Base-by-base conservation (phyloP, 2,329 filamentous ascomycete species). In the Fusarium caatingaense region DNA sequence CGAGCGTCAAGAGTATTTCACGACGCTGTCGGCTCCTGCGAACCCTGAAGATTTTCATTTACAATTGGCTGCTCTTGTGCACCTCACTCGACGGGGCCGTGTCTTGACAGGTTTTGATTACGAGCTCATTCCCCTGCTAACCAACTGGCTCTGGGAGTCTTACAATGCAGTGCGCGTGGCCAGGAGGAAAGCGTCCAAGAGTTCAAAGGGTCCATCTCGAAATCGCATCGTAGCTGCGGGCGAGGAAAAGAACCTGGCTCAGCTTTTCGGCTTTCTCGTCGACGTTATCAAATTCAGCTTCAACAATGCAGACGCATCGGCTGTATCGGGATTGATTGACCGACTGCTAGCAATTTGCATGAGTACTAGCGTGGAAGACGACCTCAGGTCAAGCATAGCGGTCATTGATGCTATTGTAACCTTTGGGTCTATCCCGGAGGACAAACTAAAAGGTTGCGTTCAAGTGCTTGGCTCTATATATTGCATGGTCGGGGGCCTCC, bases 261-360 rank as follows among this genome's bases (percentile, higher is more conserved):
- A 87, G 49, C 79, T 93, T 4, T 93, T 93, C 74, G 79, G 82
- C 15, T 92, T 90, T 69, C 84, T 91, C 56, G 85, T 86, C 60
- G 88, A 92, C 66, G 84, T 93, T 56, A 88, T 92, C 80, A 93
- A 92, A 76, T 94, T 92, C 82, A 93, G 91, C 76, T 91, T 89
- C 77, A 91, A 90, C 70, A 85, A 89, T 32, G 88, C 91, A 25
- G 86, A 86, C 68, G 89, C 92, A 68, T 79, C 84, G 32, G 87
- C 90, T 47, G 83, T 92, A 21, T 85, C 85, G 54, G 82, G 83
- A 6, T 80, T 94, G 56, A 87, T 94, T 60, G 84, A 88, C 60
- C 85, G 85, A 15, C 80, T 92, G 11, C 83, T 93, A 47, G 80
- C 83, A 56, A 92, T 94, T 47, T 93, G 91, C 78, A 86, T 89